Conservation (phyloP, 805 yeast species). For the Pichia insulana region DNA sequence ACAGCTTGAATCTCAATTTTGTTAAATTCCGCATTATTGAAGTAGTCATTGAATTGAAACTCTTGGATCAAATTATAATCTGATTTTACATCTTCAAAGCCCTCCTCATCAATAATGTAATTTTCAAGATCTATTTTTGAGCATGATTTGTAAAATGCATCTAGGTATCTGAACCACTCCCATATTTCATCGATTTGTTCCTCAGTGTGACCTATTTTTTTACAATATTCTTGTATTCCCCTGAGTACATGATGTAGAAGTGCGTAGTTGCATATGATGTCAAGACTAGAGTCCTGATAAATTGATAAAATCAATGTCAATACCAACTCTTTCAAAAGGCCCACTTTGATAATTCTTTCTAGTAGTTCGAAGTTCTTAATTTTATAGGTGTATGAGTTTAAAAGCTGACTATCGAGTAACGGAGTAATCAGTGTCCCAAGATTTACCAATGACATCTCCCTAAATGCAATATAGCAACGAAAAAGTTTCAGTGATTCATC, state of each 20-base stretch:
- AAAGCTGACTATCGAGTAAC: constrained; percentile 7
- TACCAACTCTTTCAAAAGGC: constrained; percentile 20
- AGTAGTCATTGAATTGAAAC: constrained; percentile 21
- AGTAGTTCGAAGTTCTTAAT: constrained; percentile 12
- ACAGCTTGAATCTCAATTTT: constrained; percentile 22
- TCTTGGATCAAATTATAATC: constrained; percentile 23
- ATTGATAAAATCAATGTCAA: constrained; percentile 22
- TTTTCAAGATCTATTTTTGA: constrained; percentile 40
- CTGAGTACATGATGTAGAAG: constrained; percentile 21
- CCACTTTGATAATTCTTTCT: constrained; percentile 16
- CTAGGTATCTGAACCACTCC: constrained; percentile 27
- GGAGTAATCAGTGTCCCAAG: constrained; percentile 16
- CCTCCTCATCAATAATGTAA: constrained; percentile 34
- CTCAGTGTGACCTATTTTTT: constrained; percentile 11
- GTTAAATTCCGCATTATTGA: constrained; percentile 16
- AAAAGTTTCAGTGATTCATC: constrained; percentile 19
- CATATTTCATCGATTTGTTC: constrained; percentile 16
- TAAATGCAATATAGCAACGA: constrained; percentile 19
- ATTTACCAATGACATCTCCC: constrained; percentile 20
- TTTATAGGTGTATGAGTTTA: constrained; percentile 1
- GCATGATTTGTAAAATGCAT: constrained; percentile 38
- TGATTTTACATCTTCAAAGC: constrained; percentile 34
- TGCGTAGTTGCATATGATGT: constrained; percentile 22
- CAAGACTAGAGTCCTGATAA: constrained; percentile 24
- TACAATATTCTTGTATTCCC: constrained; percentile 15